phyloP scores from a whole-genome alignment of 805 yeast species.

The Wickerhamomyces strasburgensis region DNA sequence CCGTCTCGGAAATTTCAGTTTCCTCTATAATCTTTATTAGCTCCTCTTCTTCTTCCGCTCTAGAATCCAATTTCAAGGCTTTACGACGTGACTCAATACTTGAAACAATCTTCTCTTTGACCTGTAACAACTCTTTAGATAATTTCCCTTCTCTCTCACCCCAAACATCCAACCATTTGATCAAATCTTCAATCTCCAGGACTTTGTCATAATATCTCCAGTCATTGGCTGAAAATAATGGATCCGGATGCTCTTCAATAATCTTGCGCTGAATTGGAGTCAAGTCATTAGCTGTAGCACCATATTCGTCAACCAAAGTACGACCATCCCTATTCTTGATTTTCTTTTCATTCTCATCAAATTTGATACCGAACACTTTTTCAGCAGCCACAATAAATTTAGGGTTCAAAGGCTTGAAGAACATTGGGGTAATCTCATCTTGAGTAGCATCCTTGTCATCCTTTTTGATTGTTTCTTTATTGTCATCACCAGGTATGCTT shows the following conservation, averaged over 20 bases:
- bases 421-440: constrained; percentile 14
- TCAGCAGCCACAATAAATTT: constrained; percentile 22
- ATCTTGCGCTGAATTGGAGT: constrained; percentile 47
- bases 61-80: constrained; percentile 41
- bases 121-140: constrained; percentile 51
- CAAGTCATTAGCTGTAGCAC: constrained; percentile 26
- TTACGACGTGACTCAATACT: constrained; percentile 57
- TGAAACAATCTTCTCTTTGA: constrained; percentile 46
- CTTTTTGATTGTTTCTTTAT: constrained; percentile 16
- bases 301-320: constrained; percentile 32
- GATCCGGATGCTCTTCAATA: constrained; percentile 60
- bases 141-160: constrained; percentile 70
- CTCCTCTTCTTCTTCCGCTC: constrained; percentile 38
- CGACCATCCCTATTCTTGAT: constrained; percentile 48
- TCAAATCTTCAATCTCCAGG: constrained; percentile 49
- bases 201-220: constrained; percentile 72
- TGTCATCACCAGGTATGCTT: no score
- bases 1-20: constrained; percentile 31
- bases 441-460: constrained; percentile 24
- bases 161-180: constrained; percentile 68
- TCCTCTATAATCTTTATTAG: constrained; percentile 36
- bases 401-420: constrained; percentile 8
- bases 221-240: constrained; percentile 43
- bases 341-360: constrained; percentile 40
- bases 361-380: constrained; percentile 20